These are phyloP conservation scores for Paradendryphiella salina DNA, from an alignment of 2,329 filamentous ascomycete genomes.

Conservation along the genomic window DNA sequence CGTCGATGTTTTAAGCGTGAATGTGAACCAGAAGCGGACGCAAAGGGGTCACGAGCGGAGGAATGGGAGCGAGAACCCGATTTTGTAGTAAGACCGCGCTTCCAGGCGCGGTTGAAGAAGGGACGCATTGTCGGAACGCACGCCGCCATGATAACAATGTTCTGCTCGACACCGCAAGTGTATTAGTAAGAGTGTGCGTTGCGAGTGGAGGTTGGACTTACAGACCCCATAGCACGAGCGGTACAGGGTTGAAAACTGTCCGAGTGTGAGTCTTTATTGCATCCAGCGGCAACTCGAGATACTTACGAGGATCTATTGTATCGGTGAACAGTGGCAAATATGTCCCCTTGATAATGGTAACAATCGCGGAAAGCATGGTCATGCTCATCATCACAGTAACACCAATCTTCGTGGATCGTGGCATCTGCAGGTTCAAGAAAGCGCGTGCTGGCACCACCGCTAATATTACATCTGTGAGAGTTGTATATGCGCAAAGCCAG, in stretches of 20 bases:
- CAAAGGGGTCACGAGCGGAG: neutral
- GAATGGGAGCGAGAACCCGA: neutral
- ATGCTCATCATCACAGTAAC: constrained; percentile 10
- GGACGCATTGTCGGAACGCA: constrained; percentile 17
- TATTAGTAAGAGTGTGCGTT: neutral
- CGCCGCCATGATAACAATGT: constrained; percentile 16
- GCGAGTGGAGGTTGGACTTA: neutral
- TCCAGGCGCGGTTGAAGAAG: constrained; percentile 10
- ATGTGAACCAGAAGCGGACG: too few relatives aligned
- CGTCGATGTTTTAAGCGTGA: too few relatives aligned
- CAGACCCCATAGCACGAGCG: neutral
- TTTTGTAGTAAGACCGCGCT: neutral
- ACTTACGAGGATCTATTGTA: constrained; percentile 1
- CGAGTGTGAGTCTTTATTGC: too few relatives aligned
- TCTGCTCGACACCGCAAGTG: constrained; percentile 10
- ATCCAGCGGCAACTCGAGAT: too few relatives aligned
- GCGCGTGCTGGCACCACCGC: constrained; percentile 7
- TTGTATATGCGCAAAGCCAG: constrained; percentile 13
- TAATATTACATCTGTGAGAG: constrained; percentile 11
- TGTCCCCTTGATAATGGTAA: constrained; percentile 11
- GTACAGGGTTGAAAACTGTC: neutral
- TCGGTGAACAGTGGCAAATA: constrained; percentile 11
- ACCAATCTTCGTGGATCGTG: constrained; percentile 11
- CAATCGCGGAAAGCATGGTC: constrained; percentile 15
- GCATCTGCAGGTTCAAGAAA: constrained; percentile 14